Percentiles rank a stretch among this genome's conserved stretches.
These are phyloP conservation scores for Xerocomus cyaneibrunnescens DNA, from an alignment of 1,284 basidiomycete genomes.

Conservation along the genomic window DNA sequence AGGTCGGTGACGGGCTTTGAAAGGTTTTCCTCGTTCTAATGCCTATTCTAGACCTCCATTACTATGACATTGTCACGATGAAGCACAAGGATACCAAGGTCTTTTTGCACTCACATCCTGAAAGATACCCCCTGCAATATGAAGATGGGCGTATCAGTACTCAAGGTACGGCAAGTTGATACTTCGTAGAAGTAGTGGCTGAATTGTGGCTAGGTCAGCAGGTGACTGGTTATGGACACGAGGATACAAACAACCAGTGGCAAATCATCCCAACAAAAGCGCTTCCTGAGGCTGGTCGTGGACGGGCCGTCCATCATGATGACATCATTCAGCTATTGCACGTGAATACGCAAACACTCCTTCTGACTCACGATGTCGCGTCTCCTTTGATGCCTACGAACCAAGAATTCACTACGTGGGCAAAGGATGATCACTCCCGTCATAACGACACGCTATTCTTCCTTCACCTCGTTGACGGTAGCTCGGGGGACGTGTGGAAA, in stretches of 20 bases:
- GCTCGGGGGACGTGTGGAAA: slow-evolving; percentile 81
- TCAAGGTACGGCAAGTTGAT: slow-evolving; percentile 58
- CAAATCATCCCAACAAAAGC: slow-evolving; percentile 92
- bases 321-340: slow-evolving; percentile 92
- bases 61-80: slow-evolving; percentile 87
- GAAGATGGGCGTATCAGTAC: slow-evolving; percentile 96
- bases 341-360: slow-evolving; percentile 77
- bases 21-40: slow-evolving; percentile 6
- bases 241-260: slow-evolving; percentile 96
- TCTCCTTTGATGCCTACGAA: slow-evolving; percentile 97
- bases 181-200: neutral
- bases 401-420: slow-evolving; percentile 95
- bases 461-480: slow-evolving; percentile 68
- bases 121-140: slow-evolving; percentile 91
- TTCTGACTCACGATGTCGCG: slow-evolving; percentile 97
- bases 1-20: slow-evolving; percentile 49
- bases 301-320: slow-evolving; percentile 84
- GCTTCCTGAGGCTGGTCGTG: slow-evolving; percentile 85
- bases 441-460: slow-evolving; percentile 89
- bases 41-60: slow-evolving; percentile 75
- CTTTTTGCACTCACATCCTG: slow-evolving; percentile 90
- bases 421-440: slow-evolving; percentile 67
- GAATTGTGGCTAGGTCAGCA: slow-evolving; percentile 72
- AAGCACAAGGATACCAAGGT: slow-evolving; percentile 93
- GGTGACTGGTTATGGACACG: slow-evolving; percentile 95